phyloP scores from a whole-genome alignment of 2,329 filamentous ascomycete genomes.

The Venturia effusa region DNA sequence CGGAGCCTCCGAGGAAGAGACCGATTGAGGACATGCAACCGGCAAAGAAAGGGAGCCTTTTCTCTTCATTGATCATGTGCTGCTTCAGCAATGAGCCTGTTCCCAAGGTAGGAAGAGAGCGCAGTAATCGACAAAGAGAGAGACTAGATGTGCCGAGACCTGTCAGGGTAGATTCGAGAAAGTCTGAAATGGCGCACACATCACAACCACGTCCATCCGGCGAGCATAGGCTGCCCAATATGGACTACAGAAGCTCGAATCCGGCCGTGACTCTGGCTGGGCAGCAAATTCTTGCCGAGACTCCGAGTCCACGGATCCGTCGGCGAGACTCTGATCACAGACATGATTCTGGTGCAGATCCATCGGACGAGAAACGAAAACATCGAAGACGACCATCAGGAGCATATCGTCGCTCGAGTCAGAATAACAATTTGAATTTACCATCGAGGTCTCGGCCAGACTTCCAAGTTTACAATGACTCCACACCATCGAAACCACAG shows the following conservation, averaged over 20 bases:
- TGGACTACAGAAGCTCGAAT: neutral
- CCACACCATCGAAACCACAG: neutral
- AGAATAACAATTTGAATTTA: neutral
- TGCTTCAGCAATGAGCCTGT: neutral
- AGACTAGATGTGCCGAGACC: neutral
- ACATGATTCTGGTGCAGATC: neutral
- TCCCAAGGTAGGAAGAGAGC: neutral
- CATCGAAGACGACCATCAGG: neutral
- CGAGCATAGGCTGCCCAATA: neutral
- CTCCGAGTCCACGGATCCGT: neutral
- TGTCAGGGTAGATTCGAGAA: neutral
- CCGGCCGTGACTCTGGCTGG: neutral
- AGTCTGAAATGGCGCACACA: neutral
- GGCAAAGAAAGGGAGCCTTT: neutral
- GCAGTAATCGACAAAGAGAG: neutral
- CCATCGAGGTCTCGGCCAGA: neutral
- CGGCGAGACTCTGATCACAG: neutral
- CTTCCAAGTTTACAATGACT: conserved; percentile 7
- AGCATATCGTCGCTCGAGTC: neutral
- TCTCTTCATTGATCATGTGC: neutral
- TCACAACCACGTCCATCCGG: neutral
- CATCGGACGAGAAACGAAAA: neutral
- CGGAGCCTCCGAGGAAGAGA: neutral
- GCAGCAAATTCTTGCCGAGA: neutral
- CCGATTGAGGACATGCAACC: neutral